Percentiles rank a stretch among this genome's conserved stretches.
phyloP scores from a whole-genome alignment of 352 stramenopile species.

The Phytopythium kandeliae region DNA sequence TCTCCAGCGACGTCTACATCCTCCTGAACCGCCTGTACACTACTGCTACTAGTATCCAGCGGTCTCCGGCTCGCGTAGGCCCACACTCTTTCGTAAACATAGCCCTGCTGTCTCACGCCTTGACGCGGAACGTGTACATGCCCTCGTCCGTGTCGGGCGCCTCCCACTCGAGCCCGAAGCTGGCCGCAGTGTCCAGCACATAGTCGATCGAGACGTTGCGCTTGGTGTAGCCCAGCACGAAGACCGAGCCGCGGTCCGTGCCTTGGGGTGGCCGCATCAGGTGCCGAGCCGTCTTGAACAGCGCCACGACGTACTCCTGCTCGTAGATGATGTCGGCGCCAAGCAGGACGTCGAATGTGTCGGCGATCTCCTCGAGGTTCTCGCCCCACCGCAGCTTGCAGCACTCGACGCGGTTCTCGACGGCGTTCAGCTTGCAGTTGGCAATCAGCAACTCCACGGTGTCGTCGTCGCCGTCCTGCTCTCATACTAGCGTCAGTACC shows the following conservation, averaged over 20 bases:
- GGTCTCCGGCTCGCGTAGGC: too few species aligned
- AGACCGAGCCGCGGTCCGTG: conserved; percentile 22
- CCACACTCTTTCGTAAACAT: conserved; percentile 1
- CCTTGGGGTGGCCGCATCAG: conserved; percentile 21
- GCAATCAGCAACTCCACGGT: conserved; percentile 39
- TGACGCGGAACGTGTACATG: conserved; percentile 43
- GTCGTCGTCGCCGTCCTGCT: conserved; percentile 41
- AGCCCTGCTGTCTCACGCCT: conserved; percentile 14
- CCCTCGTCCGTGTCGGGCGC: conserved; percentile 41
- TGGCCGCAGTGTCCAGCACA: conserved; percentile 41
- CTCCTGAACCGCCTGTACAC: conserved; percentile 1
- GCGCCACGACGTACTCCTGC: conserved; percentile 42
- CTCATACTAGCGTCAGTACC: neutral
- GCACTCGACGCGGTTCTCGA: conserved; percentile 31
- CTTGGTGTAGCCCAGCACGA: conserved; percentile 59
- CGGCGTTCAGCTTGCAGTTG: conserved; percentile 51
- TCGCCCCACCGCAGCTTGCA: conserved; percentile 46
- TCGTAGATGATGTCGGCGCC: conserved; percentile 68
- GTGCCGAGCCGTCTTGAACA: conserved; percentile 46
- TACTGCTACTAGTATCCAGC: neutral
- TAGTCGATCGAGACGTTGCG: conserved; percentile 66
- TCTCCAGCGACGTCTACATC: conserved; percentile 4
- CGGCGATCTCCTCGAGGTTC: conserved; percentile 26
- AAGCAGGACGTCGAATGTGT: conserved; percentile 49
- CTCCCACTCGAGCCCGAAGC: conserved; percentile 60